phyloP scores from a whole-genome alignment of 345 rosid genomes.

The Gossypium herbaceum region DNA sequence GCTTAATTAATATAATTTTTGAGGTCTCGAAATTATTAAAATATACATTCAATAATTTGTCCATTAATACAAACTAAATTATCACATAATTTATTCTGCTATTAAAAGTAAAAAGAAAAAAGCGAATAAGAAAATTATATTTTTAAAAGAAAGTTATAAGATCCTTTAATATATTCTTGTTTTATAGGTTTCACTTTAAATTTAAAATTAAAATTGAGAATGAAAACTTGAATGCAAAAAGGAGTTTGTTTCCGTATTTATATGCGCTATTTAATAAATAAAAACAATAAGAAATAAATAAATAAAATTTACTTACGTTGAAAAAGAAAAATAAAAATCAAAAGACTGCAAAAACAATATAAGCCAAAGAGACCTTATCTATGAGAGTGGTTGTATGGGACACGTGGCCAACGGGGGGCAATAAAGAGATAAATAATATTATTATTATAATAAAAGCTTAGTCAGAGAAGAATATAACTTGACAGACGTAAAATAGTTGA shows the following conservation, averaged over 20 bases:
- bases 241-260: too few species aligned
- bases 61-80: too few species aligned
- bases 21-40: too few species aligned
- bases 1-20: too few species aligned
- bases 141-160: background rate
- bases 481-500: conserved; percentile 14
- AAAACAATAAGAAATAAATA: too few species aligned
- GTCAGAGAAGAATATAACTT: conserved; percentile 6
- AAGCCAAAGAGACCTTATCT: conserved; percentile 44
- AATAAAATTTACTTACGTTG: background rate
- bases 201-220: background rate
- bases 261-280: too few species aligned
- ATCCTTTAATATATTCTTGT: background rate
- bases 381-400: background rate
- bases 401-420: conserved; percentile 28
- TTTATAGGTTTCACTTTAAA: background rate
- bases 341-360: background rate
- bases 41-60: too few species aligned
- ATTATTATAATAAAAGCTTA: background rate
- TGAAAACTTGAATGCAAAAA: too few species aligned
- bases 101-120: too few species aligned
- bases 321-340: background rate
- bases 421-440: background rate
- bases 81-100: too few species aligned
- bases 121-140: too few species aligned